Evolutionary conservation across 192 early-diverging fungal species (phyloP).

Genomic region (Backusella liffmaniae): DNA sequence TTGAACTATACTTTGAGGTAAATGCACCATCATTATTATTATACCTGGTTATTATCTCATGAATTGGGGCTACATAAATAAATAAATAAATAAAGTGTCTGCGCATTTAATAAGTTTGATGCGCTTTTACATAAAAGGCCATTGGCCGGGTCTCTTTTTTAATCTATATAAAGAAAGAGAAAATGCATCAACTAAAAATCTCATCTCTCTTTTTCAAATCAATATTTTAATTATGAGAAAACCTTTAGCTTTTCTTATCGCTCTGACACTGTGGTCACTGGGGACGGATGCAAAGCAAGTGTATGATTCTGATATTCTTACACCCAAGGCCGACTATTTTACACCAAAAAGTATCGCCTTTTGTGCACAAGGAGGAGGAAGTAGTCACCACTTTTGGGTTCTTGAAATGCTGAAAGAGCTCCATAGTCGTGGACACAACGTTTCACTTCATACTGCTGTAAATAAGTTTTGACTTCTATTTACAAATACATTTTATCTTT

Average conservation of each 20-base stretch:
- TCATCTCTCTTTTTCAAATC: background rate
- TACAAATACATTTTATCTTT: background rate
- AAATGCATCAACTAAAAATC: background rate
- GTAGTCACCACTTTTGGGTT: conserved; percentile 28
- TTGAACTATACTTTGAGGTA: background rate
- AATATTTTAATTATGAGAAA: background rate
- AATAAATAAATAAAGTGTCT: background rate
- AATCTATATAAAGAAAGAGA: background rate
- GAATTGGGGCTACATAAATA: background rate
- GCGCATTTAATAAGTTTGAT: background rate
- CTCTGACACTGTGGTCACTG: background rate
- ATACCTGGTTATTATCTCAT: background rate
- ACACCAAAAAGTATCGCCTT: conserved; percentile 1
- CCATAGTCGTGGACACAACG: conserved; percentile 18
- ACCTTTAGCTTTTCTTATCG: background rate
- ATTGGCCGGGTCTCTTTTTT: background rate
- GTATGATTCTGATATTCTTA: background rate
- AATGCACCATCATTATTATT: background rate
- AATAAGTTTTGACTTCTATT: background rate
- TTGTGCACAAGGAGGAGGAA: conserved; percentile 8
- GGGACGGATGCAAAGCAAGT: background rate
- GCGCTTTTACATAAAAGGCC: background rate
- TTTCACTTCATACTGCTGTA: conserved; percentile 18
- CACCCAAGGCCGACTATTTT: background rate
- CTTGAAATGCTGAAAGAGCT: conserved; percentile 26